phyloP scores from a whole-genome alignment of 768 basidiomycete genomes.

The Pisolithus microcarpus region DNA sequence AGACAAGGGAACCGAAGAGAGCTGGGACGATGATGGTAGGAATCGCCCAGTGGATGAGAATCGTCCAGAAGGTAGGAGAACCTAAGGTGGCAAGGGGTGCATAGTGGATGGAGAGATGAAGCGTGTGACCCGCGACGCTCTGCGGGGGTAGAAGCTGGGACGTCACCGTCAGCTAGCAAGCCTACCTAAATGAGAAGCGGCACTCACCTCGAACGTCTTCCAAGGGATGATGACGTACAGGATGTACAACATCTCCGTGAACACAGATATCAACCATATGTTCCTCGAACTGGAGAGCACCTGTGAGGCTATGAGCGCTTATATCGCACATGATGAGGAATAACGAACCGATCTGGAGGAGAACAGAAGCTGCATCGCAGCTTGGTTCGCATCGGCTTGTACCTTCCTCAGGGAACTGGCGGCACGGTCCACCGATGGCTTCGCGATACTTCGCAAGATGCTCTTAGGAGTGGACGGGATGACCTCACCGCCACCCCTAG shows the following conservation, averaged over 20 bases:
- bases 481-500: slow-evolving; percentile 9
- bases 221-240: slow-evolving; percentile 49
- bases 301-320: slow-evolving; percentile 21
- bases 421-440: slow-evolving; percentile 15
- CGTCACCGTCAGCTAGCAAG: slow-evolving; percentile 1
- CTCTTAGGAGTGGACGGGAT: slow-evolving; percentile 23
- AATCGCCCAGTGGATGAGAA: slow-evolving; percentile 55
- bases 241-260: slow-evolving; percentile 50
- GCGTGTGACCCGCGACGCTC: slow-evolving; percentile 1
- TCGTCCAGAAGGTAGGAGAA: slow-evolving; percentile 43
- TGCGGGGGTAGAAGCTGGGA: slow-evolving; percentile 14
- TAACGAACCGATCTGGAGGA: slow-evolving; percentile 24
- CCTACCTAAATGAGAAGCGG: background rate
- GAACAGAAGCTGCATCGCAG: slow-evolving; percentile 14
- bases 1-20: slow-evolving; percentile 51
- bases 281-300: slow-evolving; percentile 61
- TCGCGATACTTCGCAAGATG: slow-evolving; percentile 18
- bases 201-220: slow-evolving; percentile 36
- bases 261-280: slow-evolving; percentile 49
- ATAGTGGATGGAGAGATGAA: slow-evolving; percentile 33
- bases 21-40: slow-evolving; percentile 56
- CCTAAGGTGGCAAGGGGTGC: slow-evolving; percentile 42
- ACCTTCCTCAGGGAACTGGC: slow-evolving; percentile 16
- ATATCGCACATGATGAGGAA: background rate
- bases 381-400: slow-evolving; percentile 13